These are phyloP conservation scores for Cryphonectria parasitica DNA, from an alignment of 2,329 filamentous ascomycete species.

Conservation along the genomic window DNA sequence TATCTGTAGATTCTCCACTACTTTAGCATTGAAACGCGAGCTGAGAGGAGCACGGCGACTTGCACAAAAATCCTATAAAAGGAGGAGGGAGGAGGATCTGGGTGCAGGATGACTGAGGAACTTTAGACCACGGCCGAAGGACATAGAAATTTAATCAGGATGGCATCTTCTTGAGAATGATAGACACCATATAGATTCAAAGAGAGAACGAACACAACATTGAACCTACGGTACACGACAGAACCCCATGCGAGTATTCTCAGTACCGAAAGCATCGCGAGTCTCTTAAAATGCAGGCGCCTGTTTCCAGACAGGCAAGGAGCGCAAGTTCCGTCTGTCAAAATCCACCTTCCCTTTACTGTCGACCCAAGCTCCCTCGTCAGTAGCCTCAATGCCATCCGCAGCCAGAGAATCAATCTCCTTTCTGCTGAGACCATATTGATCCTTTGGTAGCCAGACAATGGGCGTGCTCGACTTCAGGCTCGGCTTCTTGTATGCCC, in stretches of 20 bases:
- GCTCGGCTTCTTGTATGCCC: conserved; percentile 28
- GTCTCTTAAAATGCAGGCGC: conserved; percentile 10
- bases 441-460: conserved; percentile 26
- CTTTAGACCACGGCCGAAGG: not conserved
- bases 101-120: not conserved
- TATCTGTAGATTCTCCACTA: conserved; percentile 43
- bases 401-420: conserved; percentile 17
- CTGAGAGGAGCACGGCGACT: not conserved
- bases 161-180: not conserved
- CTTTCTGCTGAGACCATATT: conserved; percentile 26
- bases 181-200: not conserved
- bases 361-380: conserved; percentile 27
- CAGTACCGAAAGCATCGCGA: not conserved
- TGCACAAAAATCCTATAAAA: not conserved
- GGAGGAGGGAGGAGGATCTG: no score
- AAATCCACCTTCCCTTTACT: conserved; percentile 26
- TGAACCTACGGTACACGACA: not conserved
- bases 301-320: conserved; percentile 25
- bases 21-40: not conserved
- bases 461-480: conserved; percentile 22
- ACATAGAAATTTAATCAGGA: not conserved
- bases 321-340: conserved; percentile 15
- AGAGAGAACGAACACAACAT: not conserved
- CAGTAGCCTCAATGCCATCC: conserved; percentile 20
- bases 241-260: not conserved